Evolutionary conservation across 306 rosid species (phyloP).

Genomic region (Quercus suber): DNA sequence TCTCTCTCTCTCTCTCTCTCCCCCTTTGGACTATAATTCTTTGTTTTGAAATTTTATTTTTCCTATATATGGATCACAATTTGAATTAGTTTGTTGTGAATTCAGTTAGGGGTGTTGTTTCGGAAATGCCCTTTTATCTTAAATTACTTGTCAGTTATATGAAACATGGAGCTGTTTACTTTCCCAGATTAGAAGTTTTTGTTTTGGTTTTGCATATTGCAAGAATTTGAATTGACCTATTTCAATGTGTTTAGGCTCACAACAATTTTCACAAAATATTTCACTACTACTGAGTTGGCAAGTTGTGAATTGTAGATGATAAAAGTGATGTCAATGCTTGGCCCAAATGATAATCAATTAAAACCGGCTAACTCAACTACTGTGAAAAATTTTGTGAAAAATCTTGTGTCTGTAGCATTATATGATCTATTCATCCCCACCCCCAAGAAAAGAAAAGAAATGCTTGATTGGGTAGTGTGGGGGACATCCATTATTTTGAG

Average conservation of each 20-base stretch:
- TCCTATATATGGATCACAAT: neutral
- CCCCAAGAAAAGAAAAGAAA: no score
- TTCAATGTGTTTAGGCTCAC: neutral
- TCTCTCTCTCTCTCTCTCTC: neutral
- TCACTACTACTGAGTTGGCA: no score
- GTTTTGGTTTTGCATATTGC: neutral
- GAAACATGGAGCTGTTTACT: neutral
- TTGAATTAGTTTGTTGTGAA: neutral
- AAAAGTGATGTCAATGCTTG: no score
- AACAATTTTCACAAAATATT: no score
- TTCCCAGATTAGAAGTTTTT: neutral
- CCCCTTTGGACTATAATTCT: neutral
- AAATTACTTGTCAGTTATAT: neutral
- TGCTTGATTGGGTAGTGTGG: neutral
- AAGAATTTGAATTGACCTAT: neutral
- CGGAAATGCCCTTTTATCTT: neutral
- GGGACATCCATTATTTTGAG: neutral
- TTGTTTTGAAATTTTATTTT: neutral
- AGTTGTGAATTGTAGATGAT: no score
- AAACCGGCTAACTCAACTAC: no score
- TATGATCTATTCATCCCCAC: no score
- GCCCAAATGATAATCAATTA: no score
- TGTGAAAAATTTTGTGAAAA: no score
- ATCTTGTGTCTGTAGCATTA: no score
- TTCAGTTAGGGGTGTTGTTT: neutral